Evolutionary conservation across 2,329 filamentous ascomycete genomes (phyloP).

Genomic region (Neopestalotiopsis sp.): DNA sequence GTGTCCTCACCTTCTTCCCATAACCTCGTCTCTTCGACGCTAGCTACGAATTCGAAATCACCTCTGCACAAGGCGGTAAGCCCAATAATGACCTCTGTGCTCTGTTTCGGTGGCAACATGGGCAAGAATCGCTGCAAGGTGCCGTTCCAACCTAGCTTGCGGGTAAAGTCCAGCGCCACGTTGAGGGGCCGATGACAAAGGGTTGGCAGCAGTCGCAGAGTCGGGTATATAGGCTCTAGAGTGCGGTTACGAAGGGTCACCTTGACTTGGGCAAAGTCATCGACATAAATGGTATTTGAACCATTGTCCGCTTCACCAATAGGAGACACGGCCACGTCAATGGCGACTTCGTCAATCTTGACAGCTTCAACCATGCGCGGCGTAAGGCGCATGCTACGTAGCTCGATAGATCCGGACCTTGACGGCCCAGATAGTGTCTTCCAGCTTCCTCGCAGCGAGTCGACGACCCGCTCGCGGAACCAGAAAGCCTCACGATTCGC

Average conservation of each 20-base stretch:
- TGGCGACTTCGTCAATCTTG: conserved; percentile 78
- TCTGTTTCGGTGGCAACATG: conserved; percentile 61
- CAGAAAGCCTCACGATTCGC: conserved; percentile 84
- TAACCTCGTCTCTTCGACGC: conserved; percentile 78
- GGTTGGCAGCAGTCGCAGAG: conserved; percentile 78
- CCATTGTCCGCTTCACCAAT: conserved; percentile 23
- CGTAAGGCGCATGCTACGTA: conserved; percentile 76
- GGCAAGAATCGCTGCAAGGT: conserved; percentile 78
- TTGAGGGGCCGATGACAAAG: conserved; percentile 74
- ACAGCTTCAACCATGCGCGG: conserved; percentile 83
- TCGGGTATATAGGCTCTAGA: conserved; percentile 66
- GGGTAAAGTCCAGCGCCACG: conserved; percentile 79
- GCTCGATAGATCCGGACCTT: conserved; percentile 72
- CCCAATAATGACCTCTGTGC: conserved; percentile 67
- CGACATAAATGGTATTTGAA: conserved; percentile 44
- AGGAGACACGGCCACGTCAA: conserved; percentile 62
- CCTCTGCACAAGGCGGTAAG: conserved; percentile 79
- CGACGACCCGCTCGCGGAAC: conserved; percentile 84
- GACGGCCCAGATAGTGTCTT: conserved; percentile 55
- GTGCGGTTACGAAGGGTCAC: conserved; percentile 80
- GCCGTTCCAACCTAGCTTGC: conserved; percentile 85
- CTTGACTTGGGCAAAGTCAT: conserved; percentile 72
- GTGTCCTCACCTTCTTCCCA: conserved; percentile 37
- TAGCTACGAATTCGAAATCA: conserved; percentile 80
- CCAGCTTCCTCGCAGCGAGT: conserved; percentile 75